phyloP scores from a whole-genome alignment of 2,329 filamentous ascomycete species.

The Aspergillus sp. region DNA sequence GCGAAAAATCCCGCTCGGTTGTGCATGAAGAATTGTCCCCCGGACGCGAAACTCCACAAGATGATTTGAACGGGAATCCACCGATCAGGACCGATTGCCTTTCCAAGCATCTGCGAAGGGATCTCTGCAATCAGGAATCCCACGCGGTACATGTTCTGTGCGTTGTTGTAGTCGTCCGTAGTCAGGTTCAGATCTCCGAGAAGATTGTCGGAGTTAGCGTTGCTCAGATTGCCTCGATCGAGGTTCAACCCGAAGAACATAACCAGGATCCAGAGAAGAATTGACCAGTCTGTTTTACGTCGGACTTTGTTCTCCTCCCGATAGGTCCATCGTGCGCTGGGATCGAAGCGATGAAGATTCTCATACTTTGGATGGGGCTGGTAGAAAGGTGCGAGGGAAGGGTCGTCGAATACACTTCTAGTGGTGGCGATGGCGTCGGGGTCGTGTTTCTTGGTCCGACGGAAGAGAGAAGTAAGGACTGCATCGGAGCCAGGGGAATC shows the following conservation, averaged over 20 bases:
- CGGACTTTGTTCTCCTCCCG: slow-evolving; percentile 26
- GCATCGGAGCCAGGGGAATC: no score
- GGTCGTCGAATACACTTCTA: slow-evolving; percentile 47
- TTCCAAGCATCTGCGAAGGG: slow-evolving; percentile 35
- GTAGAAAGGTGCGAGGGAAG: slow-evolving; percentile 37
- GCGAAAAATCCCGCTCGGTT: slow-evolving; percentile 43
- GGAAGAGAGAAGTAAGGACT: no score
- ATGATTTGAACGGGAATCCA: slow-evolving; percentile 36
- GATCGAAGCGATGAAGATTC: slow-evolving; percentile 42
- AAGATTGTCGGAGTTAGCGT: slow-evolving; percentile 30
- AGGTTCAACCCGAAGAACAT: slow-evolving; percentile 46
- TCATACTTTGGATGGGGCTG: slow-evolving; percentile 34
- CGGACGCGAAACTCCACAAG: slow-evolving; percentile 28
- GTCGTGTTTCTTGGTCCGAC: not conserved
- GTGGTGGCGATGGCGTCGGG: slow-evolving; percentile 10
- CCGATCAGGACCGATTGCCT: slow-evolving; percentile 29
- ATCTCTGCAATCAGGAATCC: slow-evolving; percentile 35
- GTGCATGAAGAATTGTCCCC: slow-evolving; percentile 30
- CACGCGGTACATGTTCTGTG: slow-evolving; percentile 32
- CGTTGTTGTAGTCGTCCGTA: slow-evolving; percentile 37
- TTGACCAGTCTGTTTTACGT: slow-evolving; percentile 34
- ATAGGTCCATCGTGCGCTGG: slow-evolving; percentile 31
- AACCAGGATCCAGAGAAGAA: slow-evolving; percentile 46
- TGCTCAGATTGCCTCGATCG: slow-evolving; percentile 30
- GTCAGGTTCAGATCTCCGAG: slow-evolving; percentile 28